Evolutionary conservation across 805 yeast genomes (phyloP).

Genomic region (Lipomyces sp.): DNA sequence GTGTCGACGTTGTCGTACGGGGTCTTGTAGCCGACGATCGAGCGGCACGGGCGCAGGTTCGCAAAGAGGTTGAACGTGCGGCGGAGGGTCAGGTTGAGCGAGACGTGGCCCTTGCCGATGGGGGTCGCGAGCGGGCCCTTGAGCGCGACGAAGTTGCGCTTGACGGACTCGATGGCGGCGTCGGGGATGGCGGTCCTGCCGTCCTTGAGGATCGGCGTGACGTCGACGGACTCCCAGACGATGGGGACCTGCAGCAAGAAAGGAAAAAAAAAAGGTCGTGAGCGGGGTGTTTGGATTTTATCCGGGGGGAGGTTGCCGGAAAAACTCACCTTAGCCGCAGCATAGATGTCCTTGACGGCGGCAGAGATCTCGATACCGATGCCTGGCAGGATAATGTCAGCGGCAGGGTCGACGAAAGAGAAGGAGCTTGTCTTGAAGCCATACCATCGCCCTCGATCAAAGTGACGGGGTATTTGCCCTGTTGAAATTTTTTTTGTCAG

Average conservation of each 20-base stretch:
- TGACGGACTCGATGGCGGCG: slow-evolving; percentile 86
- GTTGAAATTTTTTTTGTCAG: neutral
- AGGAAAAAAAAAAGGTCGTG: neutral
- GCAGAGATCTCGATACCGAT: slow-evolving; percentile 93
- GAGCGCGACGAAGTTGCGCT: slow-evolving; percentile 88
- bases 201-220: slow-evolving; percentile 84
- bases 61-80: slow-evolving; percentile 95
- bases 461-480: slow-evolving; percentile 87
- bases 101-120: slow-evolving; percentile 93
- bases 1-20: slow-evolving; percentile 88
- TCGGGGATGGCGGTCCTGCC: slow-evolving; percentile 89
- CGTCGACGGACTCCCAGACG: slow-evolving; percentile 96
- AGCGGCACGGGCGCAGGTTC: slow-evolving; percentile 94
- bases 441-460: slow-evolving; percentile 90
- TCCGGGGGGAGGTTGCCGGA: too few relatives aligned
- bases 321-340: slow-evolving; percentile 64
- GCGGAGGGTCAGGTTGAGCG: slow-evolving; percentile 94
- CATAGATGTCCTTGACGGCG: slow-evolving; percentile 87
- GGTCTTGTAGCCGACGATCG: slow-evolving; percentile 89
- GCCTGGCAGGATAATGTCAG: slow-evolving; percentile 39
- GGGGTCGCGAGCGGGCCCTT: slow-evolving; percentile 99
- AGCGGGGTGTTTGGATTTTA: too few relatives aligned
- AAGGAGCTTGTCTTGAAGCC: neutral
- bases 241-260: slow-evolving; percentile 64
- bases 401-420: neutral